Base-by-base conservation (phyloP, 306 rosid species). In the Begonia loranthoides region DNA sequence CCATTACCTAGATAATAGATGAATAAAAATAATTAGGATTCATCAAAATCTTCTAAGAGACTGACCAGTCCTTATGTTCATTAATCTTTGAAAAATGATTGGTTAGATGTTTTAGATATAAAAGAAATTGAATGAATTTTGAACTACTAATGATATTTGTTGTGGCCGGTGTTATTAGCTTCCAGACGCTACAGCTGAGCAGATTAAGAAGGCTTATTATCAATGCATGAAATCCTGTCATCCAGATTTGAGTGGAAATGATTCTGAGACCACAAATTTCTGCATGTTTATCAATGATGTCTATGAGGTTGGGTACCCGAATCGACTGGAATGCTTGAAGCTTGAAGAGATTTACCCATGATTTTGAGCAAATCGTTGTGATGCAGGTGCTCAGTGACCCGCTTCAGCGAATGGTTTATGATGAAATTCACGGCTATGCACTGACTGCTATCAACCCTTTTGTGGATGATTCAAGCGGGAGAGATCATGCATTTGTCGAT, bases 321-420 rank as follows among this genome's bases (percentile, higher is more conserved):
- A 60, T 55, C 36, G 56, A 45, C 50, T 53, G n/a, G 49, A 56
- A 55, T 16, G 58, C 36, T 59, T 51, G 57, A 53, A 63, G 69
- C 36, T 70, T 51, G 54, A 17, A 38, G 39, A 28, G 41, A 51
- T 54, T 0, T 62, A 47, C 17, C 15, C 55, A 41, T 52, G 57
- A 22, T 57, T 65, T 60, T 67, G 36, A 63, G 51, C 66, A 60
- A 62, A 75, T 58, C 45, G 36, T 75, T 67, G 50, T 54, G 53
- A 67, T 82, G 84, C 90, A 89, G 97, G 95, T 90, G 55, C 94
- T 86, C 41, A 90, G 86, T 67, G 94, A 90, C 62, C 99, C 99
- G 0, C 70, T 82, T 69, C 99, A 90, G 78, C 92, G 99, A 45
- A 78, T 69, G 84, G 78, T 86, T 60, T 90, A 90, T 41, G 95